These are phyloP conservation scores for Neodidymelliopsis sp. DNA, from an alignment of 2,329 filamentous ascomycete genomes.

Conservation along the genomic window DNA sequence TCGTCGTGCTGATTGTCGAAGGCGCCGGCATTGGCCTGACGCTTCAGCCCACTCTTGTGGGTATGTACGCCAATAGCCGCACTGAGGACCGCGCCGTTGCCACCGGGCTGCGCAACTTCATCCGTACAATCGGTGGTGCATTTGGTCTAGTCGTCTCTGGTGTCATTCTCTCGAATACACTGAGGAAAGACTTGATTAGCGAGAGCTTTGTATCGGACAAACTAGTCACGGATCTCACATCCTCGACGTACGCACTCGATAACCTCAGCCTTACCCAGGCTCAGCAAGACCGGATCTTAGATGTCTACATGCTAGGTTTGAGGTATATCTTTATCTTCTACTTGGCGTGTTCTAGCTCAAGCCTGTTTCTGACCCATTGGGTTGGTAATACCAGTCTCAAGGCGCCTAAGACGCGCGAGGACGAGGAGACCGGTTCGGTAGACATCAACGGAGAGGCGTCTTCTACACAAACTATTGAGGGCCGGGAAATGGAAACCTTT, in stretches of 20 bases:
- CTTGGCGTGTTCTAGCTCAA: constrained; percentile 22
- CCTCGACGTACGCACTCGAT: constrained; percentile 30
- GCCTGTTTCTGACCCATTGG: constrained; percentile 27
- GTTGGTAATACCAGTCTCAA: constrained; percentile 35
- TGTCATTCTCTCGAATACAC: constrained; percentile 27
- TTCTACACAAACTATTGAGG: too few relatives aligned
- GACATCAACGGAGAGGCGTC: background rate
- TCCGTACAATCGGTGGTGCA: constrained; percentile 66
- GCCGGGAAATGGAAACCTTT: too few relatives aligned
- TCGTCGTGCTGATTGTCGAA: constrained; percentile 61
- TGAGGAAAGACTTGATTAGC: constrained; percentile 17
- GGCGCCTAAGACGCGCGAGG: constrained; percentile 26
- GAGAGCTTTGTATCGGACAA: constrained; percentile 19
- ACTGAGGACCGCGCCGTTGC: constrained; percentile 67
- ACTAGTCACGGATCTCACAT: constrained; percentile 26
- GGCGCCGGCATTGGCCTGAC: constrained; percentile 56
- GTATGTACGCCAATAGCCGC: constrained; percentile 58
- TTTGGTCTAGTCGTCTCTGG: constrained; percentile 63
- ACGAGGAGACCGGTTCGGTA: constrained; percentile 9
- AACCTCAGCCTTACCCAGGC: constrained; percentile 15
- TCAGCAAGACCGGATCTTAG: constrained; percentile 19
- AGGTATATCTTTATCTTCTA: constrained; percentile 32
- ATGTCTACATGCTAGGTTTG: constrained; percentile 29
- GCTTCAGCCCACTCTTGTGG: constrained; percentile 63
- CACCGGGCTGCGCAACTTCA: constrained; percentile 68